These are phyloP conservation scores for Nemania bipapillata DNA, from an alignment of 2,329 filamentous ascomycete species.

Conservation along the genomic window DNA sequence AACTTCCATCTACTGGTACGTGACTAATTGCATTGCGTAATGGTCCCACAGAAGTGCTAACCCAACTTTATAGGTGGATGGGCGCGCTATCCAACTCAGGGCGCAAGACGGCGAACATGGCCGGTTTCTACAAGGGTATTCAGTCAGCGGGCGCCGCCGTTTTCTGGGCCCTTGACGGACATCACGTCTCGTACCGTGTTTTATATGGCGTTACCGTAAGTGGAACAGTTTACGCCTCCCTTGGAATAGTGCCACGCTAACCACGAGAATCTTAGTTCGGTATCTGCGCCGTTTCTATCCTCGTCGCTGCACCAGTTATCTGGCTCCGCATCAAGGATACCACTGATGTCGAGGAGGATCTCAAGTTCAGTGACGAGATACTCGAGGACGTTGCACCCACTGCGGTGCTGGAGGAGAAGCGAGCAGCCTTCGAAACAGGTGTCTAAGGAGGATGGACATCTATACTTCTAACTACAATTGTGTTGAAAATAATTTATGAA, in stretches of 20 bases:
- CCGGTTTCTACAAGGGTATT: constrained; percentile 86
- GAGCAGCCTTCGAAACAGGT: constrained; percentile 10
- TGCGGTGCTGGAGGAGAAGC: constrained; percentile 47
- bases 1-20: constrained; percentile 90
- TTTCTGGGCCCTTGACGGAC: constrained; percentile 75
- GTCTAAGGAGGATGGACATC: constrained; percentile 16
- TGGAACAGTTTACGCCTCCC: constrained; percentile 22
- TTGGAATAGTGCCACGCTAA: constrained; percentile 1
- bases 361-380: constrained; percentile 87
- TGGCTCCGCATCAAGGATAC: constrained; percentile 82
- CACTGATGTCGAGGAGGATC: constrained; percentile 81
- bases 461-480: constrained; percentile 4
- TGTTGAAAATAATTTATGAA: constrained; percentile 14
- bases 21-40: constrained; percentile 72
- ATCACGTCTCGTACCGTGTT: constrained; percentile 71
- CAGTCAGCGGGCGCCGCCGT: constrained; percentile 87
- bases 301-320: constrained; percentile 83
- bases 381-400: constrained; percentile 70
- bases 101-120: constrained; percentile 90
- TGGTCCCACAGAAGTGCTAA: constrained; percentile 63
- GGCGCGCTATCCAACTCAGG: constrained; percentile 91
- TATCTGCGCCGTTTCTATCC: constrained; percentile 66
- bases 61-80: constrained; percentile 74
- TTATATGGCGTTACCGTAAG: constrained; percentile 71
- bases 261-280: constrained; percentile 28